Conservation (phyloP, 2,329 filamentous ascomycete species). For the Pestalotiopsis fici region DNA sequence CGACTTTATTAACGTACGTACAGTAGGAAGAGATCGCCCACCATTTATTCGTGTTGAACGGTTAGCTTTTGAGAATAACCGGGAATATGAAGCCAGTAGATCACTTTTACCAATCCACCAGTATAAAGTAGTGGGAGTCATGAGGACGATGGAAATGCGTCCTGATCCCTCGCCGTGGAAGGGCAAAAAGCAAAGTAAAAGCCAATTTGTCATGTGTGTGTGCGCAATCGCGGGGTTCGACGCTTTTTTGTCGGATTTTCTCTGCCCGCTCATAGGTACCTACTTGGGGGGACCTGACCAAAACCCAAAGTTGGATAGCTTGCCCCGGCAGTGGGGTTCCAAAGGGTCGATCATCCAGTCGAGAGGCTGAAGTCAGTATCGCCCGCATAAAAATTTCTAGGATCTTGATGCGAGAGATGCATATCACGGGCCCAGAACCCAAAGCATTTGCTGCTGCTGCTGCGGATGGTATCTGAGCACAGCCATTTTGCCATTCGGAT, state of each 20-base stretch:
- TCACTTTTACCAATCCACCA: too few species aligned
- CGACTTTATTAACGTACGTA: background rate
- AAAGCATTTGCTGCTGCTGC: too few species aligned
- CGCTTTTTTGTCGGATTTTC: background rate
- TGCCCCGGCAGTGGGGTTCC: background rate
- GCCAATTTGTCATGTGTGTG: too few species aligned
- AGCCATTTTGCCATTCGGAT: background rate
- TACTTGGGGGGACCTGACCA: background rate
- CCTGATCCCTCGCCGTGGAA: too few species aligned
- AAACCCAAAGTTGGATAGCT: background rate
- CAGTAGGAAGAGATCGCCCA: background rate
- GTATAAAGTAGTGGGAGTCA: too few species aligned
- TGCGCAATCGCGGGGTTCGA: background rate
- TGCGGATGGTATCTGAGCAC: background rate
- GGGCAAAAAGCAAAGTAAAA: too few species aligned
- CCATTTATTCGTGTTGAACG: too few species aligned
- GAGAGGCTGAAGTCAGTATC: background rate
- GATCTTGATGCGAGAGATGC: background rate
- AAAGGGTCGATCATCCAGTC: background rate
- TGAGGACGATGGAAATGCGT: too few species aligned
- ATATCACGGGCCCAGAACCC: background rate
- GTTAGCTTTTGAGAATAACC: too few species aligned
- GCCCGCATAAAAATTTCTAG: background rate
- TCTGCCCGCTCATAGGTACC: background rate
- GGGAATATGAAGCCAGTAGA: too few species aligned